A percentile compares a stretch with the other conserved stretches of the same genome.
phyloP scores from a whole-genome alignment of 108 stramenopile species.

The Cafeteria roenbergensis region DNA sequence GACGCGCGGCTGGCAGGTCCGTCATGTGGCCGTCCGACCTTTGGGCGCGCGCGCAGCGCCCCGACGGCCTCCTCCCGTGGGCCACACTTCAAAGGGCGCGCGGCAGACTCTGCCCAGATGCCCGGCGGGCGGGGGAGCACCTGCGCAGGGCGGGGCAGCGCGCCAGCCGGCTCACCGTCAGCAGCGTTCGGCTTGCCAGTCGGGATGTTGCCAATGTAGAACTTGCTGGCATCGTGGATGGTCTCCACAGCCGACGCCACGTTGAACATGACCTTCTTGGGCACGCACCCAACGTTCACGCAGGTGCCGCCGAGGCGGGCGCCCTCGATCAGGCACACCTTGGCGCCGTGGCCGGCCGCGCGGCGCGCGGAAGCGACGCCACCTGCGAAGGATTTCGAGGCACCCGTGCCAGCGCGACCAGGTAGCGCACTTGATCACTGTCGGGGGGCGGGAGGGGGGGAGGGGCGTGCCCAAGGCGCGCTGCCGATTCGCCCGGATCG shows the following conservation, averaged over 20 bases:
- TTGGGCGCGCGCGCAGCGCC: too few relatives aligned
- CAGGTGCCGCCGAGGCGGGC: slow-evolving; percentile 76
- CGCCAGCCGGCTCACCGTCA: too few relatives aligned
- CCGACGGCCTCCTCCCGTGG: too few relatives aligned
- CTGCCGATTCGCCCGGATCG: slow-evolving; percentile 36
- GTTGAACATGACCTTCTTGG: slow-evolving; percentile 76
- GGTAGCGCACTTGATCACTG: slow-evolving; percentile 18
- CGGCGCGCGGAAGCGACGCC: slow-evolving; percentile 44
- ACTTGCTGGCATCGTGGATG: slow-evolving; percentile 38
- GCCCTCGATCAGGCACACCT: slow-evolving; percentile 69
- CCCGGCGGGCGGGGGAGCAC: slow-evolving; percentile 29
- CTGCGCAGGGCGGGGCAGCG: slow-evolving; percentile 41
- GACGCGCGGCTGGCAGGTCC: too few relatives aligned
- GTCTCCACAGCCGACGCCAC: slow-evolving; percentile 64
- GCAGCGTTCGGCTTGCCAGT: background rate
- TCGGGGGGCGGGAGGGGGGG: background rate
- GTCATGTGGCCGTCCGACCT: too few relatives aligned
- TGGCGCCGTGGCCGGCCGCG: slow-evolving; percentile 64
- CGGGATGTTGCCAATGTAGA: slow-evolving; percentile 16
- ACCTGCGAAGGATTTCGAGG: background rate
- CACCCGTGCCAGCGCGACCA: background rate
- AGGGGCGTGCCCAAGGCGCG: slow-evolving; percentile 32
- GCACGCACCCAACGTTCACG: slow-evolving; percentile 94
- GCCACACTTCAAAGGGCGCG: too few relatives aligned
- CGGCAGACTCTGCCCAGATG: too few relatives aligned